Percentiles rank a stretch among this genome's conserved stretches.
Evolutionary conservation across 2,329 filamentous ascomycete species (phyloP).

Genomic region (Drechslerella stenobrocha): DNA sequence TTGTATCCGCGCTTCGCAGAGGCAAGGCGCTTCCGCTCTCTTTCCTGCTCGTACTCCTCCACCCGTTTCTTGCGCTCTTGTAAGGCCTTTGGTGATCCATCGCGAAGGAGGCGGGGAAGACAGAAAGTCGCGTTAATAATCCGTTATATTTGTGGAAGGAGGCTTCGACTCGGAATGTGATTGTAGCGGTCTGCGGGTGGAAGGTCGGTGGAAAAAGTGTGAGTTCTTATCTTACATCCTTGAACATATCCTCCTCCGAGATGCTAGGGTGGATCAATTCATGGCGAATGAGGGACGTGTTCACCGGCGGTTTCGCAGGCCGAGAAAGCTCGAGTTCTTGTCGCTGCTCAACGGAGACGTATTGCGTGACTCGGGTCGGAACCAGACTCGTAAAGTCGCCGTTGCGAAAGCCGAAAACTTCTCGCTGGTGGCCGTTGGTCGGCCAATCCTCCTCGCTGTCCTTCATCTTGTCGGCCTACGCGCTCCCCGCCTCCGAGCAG

Average conservation of each 20-base stretch:
- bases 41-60: constrained; percentile 41
- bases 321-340: constrained; percentile 27
- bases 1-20: constrained; percentile 8
- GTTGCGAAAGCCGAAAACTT: constrained; percentile 35
- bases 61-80: constrained; percentile 43
- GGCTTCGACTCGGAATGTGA: constrained; percentile 15
- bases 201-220: constrained; percentile 12
- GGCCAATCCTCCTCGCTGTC: constrained; percentile 41
- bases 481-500: not conserved
- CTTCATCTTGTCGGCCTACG: constrained; percentile 13
- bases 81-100: constrained; percentile 37
- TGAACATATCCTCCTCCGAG: constrained; percentile 48
- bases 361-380: constrained; percentile 12
- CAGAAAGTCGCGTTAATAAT: constrained; percentile 43
- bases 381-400: constrained; percentile 34
- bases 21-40: constrained; percentile 31
- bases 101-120: constrained; percentile 13
- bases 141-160: constrained; percentile 12
- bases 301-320: constrained; percentile 32
- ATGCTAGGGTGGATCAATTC: constrained; percentile 38
- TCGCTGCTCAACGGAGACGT: constrained; percentile 23
- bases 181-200: constrained; percentile 6
- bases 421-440: constrained; percentile 25
- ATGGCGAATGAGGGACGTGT: constrained; percentile 36
- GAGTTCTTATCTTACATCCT: constrained; percentile 48